phyloP scores from a whole-genome alignment of 148 eudicot genomes.

The Talinum fruticosum region DNA sequence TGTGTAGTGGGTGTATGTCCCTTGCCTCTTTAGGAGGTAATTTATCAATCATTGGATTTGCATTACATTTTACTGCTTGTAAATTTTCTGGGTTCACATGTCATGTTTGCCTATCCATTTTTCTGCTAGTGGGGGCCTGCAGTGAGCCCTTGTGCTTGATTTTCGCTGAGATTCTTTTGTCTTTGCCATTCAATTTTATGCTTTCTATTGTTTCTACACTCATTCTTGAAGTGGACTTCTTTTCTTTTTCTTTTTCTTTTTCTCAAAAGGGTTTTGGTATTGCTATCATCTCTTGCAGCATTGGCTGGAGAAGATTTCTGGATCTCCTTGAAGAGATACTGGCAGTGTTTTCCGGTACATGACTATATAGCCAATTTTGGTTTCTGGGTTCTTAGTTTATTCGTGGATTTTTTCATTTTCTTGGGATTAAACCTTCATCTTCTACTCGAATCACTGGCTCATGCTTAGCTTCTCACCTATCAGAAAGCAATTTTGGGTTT shows the following conservation, averaged over 20 bases:
- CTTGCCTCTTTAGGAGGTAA: background rate
- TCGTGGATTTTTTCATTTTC: background rate
- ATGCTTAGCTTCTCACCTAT: background rate
- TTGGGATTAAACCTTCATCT: background rate
- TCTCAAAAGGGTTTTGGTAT: background rate
- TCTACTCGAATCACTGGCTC: background rate
- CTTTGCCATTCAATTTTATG: background rate
- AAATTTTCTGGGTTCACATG: constrained; percentile 2
- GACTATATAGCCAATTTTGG: background rate
- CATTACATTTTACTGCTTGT: background rate
- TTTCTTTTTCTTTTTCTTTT: background rate
- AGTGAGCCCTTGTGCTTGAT: background rate
- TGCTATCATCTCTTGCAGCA: background rate
- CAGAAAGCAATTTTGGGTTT: background rate
- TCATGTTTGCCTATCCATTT: background rate
- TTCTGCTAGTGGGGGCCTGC: background rate
- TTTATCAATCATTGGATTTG: background rate
- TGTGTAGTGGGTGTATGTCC: too few species aligned
- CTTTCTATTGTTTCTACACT: background rate
- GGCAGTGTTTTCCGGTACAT: background rate
- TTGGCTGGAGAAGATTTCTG: background rate
- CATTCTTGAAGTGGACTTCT: background rate
- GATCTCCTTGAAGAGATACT: constrained; percentile 8
- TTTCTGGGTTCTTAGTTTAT: background rate
- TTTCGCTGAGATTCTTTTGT: background rate